Conservation (phyloP, 495 filamentous ascomycete species). For the Xylaria flabelliformis region DNA sequence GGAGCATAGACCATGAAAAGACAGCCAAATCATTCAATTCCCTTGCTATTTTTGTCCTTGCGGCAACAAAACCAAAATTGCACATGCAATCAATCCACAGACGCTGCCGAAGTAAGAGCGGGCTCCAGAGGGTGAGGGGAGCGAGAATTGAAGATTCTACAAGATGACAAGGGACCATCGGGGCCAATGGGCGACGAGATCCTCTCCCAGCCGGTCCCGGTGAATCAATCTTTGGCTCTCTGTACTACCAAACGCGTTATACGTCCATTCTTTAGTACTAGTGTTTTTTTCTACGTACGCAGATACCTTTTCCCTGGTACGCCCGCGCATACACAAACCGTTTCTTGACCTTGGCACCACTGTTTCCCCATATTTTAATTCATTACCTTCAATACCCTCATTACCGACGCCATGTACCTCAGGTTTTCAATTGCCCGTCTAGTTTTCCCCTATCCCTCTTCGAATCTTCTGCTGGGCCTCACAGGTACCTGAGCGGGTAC, state of each 20-base stretch:
- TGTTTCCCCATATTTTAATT: constrained; percentile 27
- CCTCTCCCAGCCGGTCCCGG: constrained; percentile 5
- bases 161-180: constrained; percentile 5
- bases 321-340: constrained; percentile 21
- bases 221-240: constrained; percentile 19
- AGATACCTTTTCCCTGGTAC: constrained; percentile 4
- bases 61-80: background rate
- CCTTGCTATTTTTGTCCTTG: background rate
- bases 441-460: background rate
- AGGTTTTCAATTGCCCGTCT: background rate
- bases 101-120: background rate
- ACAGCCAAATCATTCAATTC: background rate
- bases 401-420: background rate
- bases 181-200: constrained; percentile 13
- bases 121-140: background rate
- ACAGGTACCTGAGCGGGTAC: constrained; percentile 21
- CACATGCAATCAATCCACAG: background rate
- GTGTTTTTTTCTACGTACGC: background rate
- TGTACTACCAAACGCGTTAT: constrained; percentile 24
- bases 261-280: constrained; percentile 11
- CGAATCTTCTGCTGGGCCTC: background rate
- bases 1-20: background rate
- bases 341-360: constrained; percentile 10
- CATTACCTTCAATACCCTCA: background rate
- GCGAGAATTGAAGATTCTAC: constrained; percentile 2